phyloP scores from a whole-genome alignment of 805 yeast species.

The Starmerella geochares region DNA sequence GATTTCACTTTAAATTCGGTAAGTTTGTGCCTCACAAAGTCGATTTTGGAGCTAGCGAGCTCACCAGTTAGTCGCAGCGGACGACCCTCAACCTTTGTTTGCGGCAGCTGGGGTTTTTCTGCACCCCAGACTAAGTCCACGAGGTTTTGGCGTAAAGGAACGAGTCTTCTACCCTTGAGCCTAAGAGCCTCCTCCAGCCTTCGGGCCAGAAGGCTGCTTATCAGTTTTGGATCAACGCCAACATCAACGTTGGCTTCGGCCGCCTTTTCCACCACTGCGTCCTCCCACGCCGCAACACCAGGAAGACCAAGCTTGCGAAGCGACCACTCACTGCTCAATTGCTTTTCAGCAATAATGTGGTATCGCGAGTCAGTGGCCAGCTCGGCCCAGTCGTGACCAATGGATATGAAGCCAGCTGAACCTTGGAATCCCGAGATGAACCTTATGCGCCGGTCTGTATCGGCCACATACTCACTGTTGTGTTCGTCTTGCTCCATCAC shows the following conservation, averaged over 20 bases:
- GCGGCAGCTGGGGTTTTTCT: slow-evolving; percentile 55
- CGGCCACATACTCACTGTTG: slow-evolving; percentile 78
- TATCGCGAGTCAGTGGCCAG: slow-evolving; percentile 92
- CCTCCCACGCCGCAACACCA: slow-evolving; percentile 68
- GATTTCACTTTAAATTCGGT: slow-evolving; percentile 30
- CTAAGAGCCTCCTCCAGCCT: slow-evolving; percentile 24
- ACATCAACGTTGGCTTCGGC: slow-evolving; percentile 40
- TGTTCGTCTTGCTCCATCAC: slow-evolving; percentile 90
- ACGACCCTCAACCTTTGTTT: slow-evolving; percentile 43
- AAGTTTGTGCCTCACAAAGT: slow-evolving; percentile 31
- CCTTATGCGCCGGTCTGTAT: slow-evolving; percentile 69
- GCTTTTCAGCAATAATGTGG: slow-evolving; percentile 77
- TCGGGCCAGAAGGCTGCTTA: slow-evolving; percentile 34
- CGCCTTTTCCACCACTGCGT: slow-evolving; percentile 56
- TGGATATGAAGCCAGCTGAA: slow-evolving; percentile 79
- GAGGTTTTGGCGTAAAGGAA: slow-evolving; percentile 51
- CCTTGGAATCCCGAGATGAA: slow-evolving; percentile 82
- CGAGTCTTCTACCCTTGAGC: slow-evolving; percentile 35
- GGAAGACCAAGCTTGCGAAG: slow-evolving; percentile 67
- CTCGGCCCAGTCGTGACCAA: slow-evolving; percentile 61
- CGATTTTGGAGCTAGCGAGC: slow-evolving; percentile 46
- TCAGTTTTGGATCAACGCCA: slow-evolving; percentile 75
- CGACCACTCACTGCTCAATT: slow-evolving; percentile 69
- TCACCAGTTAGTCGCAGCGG: slow-evolving; percentile 56
- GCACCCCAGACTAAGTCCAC: slow-evolving; percentile 60